Evolutionary conservation across 208 protist species (phyloP).

Genomic region (Porcisia hertigi): DNA sequence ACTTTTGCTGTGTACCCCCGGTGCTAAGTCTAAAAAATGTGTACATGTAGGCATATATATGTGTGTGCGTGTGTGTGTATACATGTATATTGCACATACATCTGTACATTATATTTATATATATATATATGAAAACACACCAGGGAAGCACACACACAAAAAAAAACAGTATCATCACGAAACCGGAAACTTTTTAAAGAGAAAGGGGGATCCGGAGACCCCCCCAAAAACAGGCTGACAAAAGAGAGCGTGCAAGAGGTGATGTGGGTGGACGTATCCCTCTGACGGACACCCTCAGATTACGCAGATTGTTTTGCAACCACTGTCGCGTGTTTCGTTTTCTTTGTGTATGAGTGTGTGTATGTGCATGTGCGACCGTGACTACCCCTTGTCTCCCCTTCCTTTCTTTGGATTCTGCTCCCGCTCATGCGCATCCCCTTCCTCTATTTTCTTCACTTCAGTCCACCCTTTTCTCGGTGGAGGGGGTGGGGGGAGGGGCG

Average conservation of each 20-base stretch:
- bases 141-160: neutral
- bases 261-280: neutral
- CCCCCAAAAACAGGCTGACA: neutral
- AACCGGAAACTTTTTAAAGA: neutral
- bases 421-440: conserved; percentile 1
- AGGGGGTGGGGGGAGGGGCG: neutral
- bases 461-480: neutral
- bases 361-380: neutral
- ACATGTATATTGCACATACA: no score
- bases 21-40: no score
- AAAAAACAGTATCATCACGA: neutral
- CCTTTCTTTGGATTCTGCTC: neutral
- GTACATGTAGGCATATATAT: neutral
- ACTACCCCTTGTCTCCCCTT: neutral
- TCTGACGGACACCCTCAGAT: neutral
- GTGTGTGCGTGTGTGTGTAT: neutral
- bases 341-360: conserved; percentile 3
- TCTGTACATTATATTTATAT: no score
- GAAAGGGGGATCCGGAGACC: neutral
- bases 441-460: neutral
- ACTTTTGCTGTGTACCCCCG: neutral
- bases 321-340: neutral
- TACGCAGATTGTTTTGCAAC: neutral
- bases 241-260: neutral
- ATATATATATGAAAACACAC: no score